Percentiles rank a stretch among this genome's conserved stretches.
Evolutionary conservation across 805 yeast genomes (phyloP).

Genomic region (Vanderwaltozyma tropicalis): DNA sequence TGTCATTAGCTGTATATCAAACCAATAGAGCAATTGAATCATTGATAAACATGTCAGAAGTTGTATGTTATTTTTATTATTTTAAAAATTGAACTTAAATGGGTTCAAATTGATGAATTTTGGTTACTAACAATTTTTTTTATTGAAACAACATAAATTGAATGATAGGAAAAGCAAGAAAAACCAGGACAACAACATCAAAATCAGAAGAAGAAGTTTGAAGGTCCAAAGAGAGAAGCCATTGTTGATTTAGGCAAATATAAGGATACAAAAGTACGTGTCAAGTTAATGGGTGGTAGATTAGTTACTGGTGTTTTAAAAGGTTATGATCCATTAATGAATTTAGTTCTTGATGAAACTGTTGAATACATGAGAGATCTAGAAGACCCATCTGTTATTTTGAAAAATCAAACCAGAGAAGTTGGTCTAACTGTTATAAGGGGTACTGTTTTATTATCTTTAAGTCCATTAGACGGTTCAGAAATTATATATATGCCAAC

Average conservation of each 20-base stretch:
- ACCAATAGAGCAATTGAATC: neutral
- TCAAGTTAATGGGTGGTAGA: slow-evolving; percentile 80
- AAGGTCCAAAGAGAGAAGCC: slow-evolving; percentile 85
- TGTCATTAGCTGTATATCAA: no score
- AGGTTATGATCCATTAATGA: slow-evolving; percentile 77
- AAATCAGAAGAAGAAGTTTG: slow-evolving; percentile 33
- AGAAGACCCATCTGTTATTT: slow-evolving; percentile 44
- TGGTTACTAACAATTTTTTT: neutral
- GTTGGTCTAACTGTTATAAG: slow-evolving; percentile 77
- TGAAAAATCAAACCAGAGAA: slow-evolving; percentile 49
- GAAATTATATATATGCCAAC: slow-evolving; percentile 23
- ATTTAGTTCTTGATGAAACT: slow-evolving; percentile 62
- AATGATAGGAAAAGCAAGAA: slow-evolving; percentile 1
- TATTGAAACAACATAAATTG: neutral
- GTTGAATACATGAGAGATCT: slow-evolving; percentile 51
- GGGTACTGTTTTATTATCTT: slow-evolving; percentile 59
- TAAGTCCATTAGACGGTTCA: slow-evolving; percentile 27
- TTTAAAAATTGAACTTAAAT: no score
- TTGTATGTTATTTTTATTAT: neutral
- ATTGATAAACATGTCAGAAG: neutral
- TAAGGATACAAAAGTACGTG: slow-evolving; percentile 60
- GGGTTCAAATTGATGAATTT: no score
- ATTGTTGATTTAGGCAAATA: slow-evolving; percentile 71
- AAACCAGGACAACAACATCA: slow-evolving; percentile 11
- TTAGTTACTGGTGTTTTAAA: slow-evolving; percentile 70